A percentile compares a stretch with the other conserved stretches of the same genome.
Conservation (phyloP, 2,329 filamentous ascomycete genomes). For the Ophioceras dolichostomum region DNA sequence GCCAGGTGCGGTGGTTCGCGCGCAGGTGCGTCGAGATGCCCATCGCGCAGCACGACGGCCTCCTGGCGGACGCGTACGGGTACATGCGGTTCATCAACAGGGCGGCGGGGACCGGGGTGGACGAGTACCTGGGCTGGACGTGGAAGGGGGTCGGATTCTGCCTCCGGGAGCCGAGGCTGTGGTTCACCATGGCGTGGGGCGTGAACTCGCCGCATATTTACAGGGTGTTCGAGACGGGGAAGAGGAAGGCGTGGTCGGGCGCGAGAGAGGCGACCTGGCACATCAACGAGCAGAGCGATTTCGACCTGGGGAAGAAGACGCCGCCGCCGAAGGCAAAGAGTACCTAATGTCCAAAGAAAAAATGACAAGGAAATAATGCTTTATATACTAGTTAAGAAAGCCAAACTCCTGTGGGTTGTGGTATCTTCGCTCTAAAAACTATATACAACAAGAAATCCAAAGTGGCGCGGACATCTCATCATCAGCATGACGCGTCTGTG, state of each 20-base stretch:
- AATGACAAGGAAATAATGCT: no score
- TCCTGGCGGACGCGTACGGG: conserved; percentile 6
- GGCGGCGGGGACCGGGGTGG: conserved; percentile 7
- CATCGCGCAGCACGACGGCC: conserved; percentile 1
- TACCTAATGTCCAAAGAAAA: no score
- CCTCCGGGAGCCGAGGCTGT: conserved; percentile 7
- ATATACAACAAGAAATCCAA: no score
- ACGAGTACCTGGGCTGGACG: conserved; percentile 6
- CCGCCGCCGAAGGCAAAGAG: no score
- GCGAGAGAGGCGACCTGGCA: conserved; percentile 1
- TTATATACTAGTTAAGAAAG: no score
- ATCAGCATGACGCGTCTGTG: no score
- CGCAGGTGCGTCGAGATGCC: background rate
- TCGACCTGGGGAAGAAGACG: background rate
- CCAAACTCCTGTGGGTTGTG: no score
- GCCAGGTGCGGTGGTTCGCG: background rate
- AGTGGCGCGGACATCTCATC: no score
- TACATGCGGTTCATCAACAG: conserved; percentile 7
- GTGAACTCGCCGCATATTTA: conserved; percentile 9
- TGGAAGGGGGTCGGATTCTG: conserved; percentile 8
- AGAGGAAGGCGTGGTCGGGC: conserved; percentile 9
- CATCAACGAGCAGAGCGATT: background rate
- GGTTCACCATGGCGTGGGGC: conserved; percentile 6
- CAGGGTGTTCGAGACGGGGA: conserved; percentile 8
- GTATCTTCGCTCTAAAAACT: no score